Evolutionary conservation across 2,329 filamentous ascomycete species (phyloP), one percentile per base, ranked within the genome.

Genomic region (Claviceps sp.): DNA sequence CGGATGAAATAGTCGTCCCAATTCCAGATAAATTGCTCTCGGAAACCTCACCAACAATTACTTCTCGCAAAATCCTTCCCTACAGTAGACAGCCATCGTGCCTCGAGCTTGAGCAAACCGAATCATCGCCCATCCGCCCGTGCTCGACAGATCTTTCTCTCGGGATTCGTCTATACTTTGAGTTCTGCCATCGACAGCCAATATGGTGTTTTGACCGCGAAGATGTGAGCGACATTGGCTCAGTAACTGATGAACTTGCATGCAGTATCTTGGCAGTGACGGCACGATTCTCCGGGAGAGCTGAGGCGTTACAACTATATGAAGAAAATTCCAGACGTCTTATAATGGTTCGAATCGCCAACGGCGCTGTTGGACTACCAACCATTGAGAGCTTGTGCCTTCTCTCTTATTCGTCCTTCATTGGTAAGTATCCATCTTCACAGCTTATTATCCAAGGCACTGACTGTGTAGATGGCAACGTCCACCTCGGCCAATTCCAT

Each of bases 331-430:
- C 67, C 42, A 70, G 62, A 62, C 70, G 60, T 52, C 59, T 67
- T 56, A 68, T 64, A 56, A 76, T 76, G 73, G 65, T 74, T 5
- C 71, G 73, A 20, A 70, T 77, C 38, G 73, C 74, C 1, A 74
- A 74, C 53, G 74, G 74, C 2, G 69, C 71, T 0, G 74, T 77
- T 2, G 70, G 72, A 49, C 60, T 77, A 2, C 63, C 67, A 16
- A 77, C 73, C 0, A 71, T 77, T 3, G 73, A 77, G 55, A 75
- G 72, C 55, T 56, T 77, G 7, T 77, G 74, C 59, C 60, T 77
- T 4, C 64, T 77, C 1, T 70, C 73, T 0, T 76, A 73, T 46
- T 73, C 71, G 2, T 71, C 68, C 0, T 76, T 76, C 52, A 69
- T 75, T 50, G 72, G 74, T 72, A 69, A 38, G 59, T 18, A 4